Evolutionary conservation across 179 eudicot genomes (phyloP).

Genomic region (Actinidia chinensis): DNA sequence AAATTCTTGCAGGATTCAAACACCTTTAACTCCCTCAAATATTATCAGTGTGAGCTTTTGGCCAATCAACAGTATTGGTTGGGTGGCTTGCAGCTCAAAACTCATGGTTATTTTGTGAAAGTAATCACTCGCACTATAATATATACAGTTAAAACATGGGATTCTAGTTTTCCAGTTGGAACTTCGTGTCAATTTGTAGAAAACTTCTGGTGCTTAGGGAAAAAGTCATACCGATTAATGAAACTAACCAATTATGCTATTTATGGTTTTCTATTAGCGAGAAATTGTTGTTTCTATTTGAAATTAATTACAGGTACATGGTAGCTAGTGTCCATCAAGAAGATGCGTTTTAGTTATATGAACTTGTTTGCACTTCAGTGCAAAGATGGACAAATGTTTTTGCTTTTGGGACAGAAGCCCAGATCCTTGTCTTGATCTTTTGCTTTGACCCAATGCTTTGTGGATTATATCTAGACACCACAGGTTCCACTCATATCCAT

Average conservation of each 20-base stretch:
- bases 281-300: no score
- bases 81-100: neutral
- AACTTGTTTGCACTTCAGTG: no score
- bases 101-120: neutral
- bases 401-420: neutral
- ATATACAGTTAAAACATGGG: neutral
- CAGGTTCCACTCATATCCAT: neutral
- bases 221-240: no score
- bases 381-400: no score
- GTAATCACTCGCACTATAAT: neutral
- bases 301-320: no score
- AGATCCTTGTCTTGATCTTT: neutral
- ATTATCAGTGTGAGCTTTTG: neutral
- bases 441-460: neutral
- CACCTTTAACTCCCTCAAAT: neutral
- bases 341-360: no score
- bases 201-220: no score
- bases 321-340: no score
- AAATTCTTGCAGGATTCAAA: neutral
- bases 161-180: neutral
- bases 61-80: neutral
- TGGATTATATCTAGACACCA: neutral
- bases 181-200: conserved; percentile 4
- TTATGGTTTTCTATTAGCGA: no score
- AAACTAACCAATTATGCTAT: no score